phyloP scores from a whole-genome alignment of 345 rosid species.

The Melastoma malabathricum region DNA sequence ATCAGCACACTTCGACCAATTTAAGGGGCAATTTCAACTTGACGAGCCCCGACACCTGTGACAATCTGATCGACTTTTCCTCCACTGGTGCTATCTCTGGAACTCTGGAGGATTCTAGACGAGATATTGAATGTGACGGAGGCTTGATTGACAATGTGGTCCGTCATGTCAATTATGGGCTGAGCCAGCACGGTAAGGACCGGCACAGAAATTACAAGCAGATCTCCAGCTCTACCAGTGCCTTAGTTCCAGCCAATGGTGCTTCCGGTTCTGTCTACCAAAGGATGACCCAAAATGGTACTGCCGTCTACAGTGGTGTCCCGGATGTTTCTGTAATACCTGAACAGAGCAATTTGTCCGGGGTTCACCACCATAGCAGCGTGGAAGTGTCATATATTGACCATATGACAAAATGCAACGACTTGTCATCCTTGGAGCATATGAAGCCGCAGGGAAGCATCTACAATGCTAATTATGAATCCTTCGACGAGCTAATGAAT shows the following conservation, averaged over 20 bases:
- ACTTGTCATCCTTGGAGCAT: constrained; percentile 27
- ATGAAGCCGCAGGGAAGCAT: constrained; percentile 32
- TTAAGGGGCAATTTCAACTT: constrained; percentile 15
- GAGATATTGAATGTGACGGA: constrained; percentile 33
- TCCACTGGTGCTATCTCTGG: constrained; percentile 21
- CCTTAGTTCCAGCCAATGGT: constrained; percentile 20
- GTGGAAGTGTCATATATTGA: too few species aligned
- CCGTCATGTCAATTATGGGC: constrained; percentile 22
- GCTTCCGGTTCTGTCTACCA: constrained; percentile 14
- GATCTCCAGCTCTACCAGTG: constrained; percentile 15
- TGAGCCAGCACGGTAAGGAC: constrained; percentile 40
- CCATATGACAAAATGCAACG: too few species aligned
- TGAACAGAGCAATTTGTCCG: constrained; percentile 15
- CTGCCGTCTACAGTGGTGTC: constrained; percentile 12
- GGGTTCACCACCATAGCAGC: constrained; percentile 19
- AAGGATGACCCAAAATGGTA: constrained; percentile 16
- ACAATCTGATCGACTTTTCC: constrained; percentile 24
- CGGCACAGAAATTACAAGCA: constrained; percentile 17
- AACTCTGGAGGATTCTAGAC: constrained; percentile 23
- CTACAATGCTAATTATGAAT: constrained; percentile 30
- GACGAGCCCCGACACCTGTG: constrained; percentile 18
- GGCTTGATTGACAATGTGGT: constrained; percentile 20
- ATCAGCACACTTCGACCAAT: constrained; percentile 24
- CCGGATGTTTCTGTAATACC: constrained; percentile 22
- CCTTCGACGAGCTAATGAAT: constrained; percentile 57